phyloP scores from a whole-genome alignment of 495 filamentous ascomycete species.

The Podospora sp. region DNA sequence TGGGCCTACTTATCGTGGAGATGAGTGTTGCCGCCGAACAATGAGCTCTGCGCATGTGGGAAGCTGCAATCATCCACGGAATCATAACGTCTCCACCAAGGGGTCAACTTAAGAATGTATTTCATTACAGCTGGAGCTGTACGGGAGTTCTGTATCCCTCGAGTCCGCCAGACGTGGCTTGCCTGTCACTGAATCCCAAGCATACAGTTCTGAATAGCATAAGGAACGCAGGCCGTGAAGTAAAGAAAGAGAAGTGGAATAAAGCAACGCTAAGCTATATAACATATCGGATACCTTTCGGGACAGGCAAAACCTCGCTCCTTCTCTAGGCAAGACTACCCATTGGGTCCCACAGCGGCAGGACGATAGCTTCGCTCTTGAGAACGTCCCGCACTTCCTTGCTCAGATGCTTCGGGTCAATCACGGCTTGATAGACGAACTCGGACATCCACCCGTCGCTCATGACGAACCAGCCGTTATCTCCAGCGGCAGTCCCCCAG shows the following conservation, averaged over 20 bases:
- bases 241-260: neutral
- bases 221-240: neutral
- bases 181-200: neutral
- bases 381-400: slow-evolving; percentile 69
- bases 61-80: too few relatives aligned
- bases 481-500: slow-evolving; percentile 69
- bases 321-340: slow-evolving; percentile 67
- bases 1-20: too few relatives aligned
- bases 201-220: neutral
- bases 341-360: slow-evolving; percentile 89
- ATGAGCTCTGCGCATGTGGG: too few relatives aligned
- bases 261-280: neutral
- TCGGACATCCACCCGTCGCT: slow-evolving; percentile 82
- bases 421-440: slow-evolving; percentile 86
- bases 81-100: too few relatives aligned
- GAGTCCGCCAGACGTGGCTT: neutral
- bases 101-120: too few relatives aligned
- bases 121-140: too few relatives aligned
- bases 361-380: slow-evolving; percentile 64
- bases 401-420: slow-evolving; percentile 69
- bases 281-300: neutral
- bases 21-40: too few relatives aligned
- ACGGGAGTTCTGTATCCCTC: neutral
- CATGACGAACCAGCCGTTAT: slow-evolving; percentile 86
- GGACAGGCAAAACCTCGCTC: neutral